A percentile compares a stretch with the other conserved stretches of the same genome.
phyloP scores from a whole-genome alignment of 352 stramenopile species.

The Ophiocytium majus region DNA sequence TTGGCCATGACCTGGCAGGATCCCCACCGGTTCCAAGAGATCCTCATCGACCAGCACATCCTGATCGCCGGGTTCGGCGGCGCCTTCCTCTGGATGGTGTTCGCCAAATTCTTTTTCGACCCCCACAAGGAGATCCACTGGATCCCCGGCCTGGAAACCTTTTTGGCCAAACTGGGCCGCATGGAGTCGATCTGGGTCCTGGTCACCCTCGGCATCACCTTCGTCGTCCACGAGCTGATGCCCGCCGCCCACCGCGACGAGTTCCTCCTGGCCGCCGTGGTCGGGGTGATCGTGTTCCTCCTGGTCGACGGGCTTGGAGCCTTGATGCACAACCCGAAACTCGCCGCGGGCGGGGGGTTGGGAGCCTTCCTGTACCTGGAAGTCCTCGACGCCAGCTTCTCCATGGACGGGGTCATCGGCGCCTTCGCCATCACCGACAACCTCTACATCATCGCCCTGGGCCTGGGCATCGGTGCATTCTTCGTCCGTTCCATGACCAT shows the following conservation, averaged over 20 bases:
- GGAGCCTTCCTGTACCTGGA: constrained; percentile 4
- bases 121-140: not conserved
- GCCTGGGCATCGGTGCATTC: not conserved
- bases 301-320: not conserved
- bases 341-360: not conserved
- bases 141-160: not conserved
- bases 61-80: not conserved
- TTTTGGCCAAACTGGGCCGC: not conserved
- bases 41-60: not conserved
- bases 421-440: constrained; percentile 5
- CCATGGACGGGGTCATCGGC: not conserved
- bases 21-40: not conserved
- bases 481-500: not conserved
- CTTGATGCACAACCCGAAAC: not conserved
- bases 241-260: not conserved
- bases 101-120: not conserved
- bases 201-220: not conserved
- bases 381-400: not conserved
- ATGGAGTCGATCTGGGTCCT: too few relatives aligned
- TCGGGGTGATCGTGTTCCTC: not conserved
- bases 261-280: not conserved
- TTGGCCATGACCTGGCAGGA: not conserved
- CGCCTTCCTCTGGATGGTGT: constrained; percentile 3
- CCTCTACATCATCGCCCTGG: not conserved
- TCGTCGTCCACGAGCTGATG: not conserved